Conservation (phyloP, 73 alveolate species). For the Paraurostyla sp. region DNA sequence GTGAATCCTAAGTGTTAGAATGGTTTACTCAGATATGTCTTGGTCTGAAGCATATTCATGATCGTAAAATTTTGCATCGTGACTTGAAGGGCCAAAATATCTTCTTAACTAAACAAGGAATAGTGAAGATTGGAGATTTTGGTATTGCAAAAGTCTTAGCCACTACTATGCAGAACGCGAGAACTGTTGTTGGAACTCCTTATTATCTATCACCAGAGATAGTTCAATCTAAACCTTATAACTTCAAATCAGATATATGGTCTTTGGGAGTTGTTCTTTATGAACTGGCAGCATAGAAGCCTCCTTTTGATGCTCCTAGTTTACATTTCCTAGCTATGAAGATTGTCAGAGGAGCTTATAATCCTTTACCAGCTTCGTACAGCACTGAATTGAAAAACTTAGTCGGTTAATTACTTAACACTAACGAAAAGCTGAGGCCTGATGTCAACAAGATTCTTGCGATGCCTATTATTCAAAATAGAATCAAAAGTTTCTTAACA, state of each 20-base stretch:
- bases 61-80: slow-evolving; percentile 81
- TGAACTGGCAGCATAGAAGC: slow-evolving; percentile 87
- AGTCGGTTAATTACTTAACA: slow-evolving; percentile 88
- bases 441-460: slow-evolving; percentile 81
- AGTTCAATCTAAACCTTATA: slow-evolving; percentile 77
- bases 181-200: slow-evolving; percentile 85
- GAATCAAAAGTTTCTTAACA: slow-evolving; percentile 64
- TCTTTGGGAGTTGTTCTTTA: slow-evolving; percentile 86
- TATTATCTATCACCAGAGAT: slow-evolving; percentile 88
- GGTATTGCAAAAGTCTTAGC: slow-evolving; percentile 81
- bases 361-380: slow-evolving; percentile 76
- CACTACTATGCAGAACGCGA: slow-evolving; percentile 71
- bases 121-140: slow-evolving; percentile 81
- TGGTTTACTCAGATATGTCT: slow-evolving; percentile 83
- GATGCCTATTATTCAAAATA: slow-evolving; percentile 52
- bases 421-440: slow-evolving; percentile 92
- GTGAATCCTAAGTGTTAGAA: slow-evolving; percentile 74
- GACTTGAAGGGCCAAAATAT: slow-evolving; percentile 83
- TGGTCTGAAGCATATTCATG: slow-evolving; percentile 81
- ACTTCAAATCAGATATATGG: slow-evolving; percentile 83
- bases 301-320: slow-evolving; percentile 90
- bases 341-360: slow-evolving; percentile 86
- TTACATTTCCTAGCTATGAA: slow-evolving; percentile 85
- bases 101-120: slow-evolving; percentile 71
- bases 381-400: slow-evolving; percentile 78